Percentiles rank a stretch among this genome's conserved stretches.
Evolutionary conservation across 495 filamentous ascomycete species (phyloP).

Genomic region (Tuber melanosporum): DNA sequence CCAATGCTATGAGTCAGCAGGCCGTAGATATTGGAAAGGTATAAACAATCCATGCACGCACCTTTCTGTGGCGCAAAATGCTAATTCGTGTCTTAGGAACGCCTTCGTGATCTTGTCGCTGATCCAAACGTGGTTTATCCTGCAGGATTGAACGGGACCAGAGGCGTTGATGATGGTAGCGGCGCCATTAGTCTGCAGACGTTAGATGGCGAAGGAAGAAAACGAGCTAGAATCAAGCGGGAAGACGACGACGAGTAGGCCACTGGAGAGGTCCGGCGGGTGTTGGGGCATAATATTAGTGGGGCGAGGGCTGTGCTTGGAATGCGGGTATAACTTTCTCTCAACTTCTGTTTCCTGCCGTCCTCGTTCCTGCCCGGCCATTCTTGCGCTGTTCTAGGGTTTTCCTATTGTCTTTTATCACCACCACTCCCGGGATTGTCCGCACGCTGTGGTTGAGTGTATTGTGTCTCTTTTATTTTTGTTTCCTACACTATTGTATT

Average conservation of each 20-base stretch:
- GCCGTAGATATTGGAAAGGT: slow-evolving; percentile 80
- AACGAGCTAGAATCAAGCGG: slow-evolving; percentile 14
- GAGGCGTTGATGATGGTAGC: slow-evolving; percentile 22
- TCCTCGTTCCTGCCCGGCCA: neutral
- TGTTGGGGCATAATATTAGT: neutral
- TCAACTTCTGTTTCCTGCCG: neutral
- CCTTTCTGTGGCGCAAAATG: neutral
- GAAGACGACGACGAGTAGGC: slow-evolving; percentile 28
- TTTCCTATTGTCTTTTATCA: neutral
- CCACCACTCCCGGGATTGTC: neutral
- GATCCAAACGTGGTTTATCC: slow-evolving; percentile 12
- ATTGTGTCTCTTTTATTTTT: neutral
- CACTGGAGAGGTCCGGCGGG: neutral
- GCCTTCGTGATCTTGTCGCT: slow-evolving; percentile 27
- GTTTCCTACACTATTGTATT: neutral
- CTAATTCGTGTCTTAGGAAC: slow-evolving; percentile 29
- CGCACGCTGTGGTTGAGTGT: neutral
- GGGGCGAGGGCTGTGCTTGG: neutral
- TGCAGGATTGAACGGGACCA: slow-evolving; percentile 13
- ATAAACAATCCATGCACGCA: neutral
- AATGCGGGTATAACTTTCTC: neutral
- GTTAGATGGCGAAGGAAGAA: slow-evolving; percentile 27
- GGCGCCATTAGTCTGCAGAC: slow-evolving; percentile 25
- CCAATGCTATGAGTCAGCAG: slow-evolving; percentile 77
- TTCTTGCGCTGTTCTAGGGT: neutral